Evolutionary conservation across 768 basidiomycete species (phyloP).

Genomic region (Leccinum truebloodii): DNA sequence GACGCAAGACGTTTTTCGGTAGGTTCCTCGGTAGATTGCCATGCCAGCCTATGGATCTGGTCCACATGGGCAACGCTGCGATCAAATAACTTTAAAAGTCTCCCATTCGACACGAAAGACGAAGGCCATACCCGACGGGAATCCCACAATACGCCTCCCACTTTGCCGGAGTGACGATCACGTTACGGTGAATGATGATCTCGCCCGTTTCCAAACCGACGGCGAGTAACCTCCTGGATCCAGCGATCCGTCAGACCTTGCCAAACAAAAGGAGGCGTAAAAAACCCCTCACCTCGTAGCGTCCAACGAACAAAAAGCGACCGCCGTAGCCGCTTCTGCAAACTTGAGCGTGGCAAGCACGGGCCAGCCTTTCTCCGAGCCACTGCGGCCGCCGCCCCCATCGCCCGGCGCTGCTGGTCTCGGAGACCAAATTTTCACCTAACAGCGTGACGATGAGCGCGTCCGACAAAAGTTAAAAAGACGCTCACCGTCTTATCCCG

Average conservation of each 20-base stretch:
- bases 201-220: conserved; percentile 84
- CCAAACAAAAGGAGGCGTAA: conserved; percentile 9
- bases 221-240: conserved; percentile 60
- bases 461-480: no score
- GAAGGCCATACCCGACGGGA: conserved; percentile 47
- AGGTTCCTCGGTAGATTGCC: conserved; percentile 53
- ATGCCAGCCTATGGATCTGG: conserved; percentile 80
- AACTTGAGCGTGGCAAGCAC: conserved; percentile 63
- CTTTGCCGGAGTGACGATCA: conserved; percentile 27
- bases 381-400: background rate
- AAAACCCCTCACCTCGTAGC: conserved; percentile 38
- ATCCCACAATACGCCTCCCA: conserved; percentile 54
- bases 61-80: conserved; percentile 70
- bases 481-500: conserved; percentile 85
- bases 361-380: conserved; percentile 46
- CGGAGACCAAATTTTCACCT: conserved; percentile 86
- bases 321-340: conserved; percentile 79
- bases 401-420: conserved; percentile 30
- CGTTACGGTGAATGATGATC: conserved; percentile 60
- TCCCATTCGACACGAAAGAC: background rate
- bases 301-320: conserved; percentile 56
- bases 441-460: background rate
- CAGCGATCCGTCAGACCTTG: conserved; percentile 4
- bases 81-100: background rate
- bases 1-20: conserved; percentile 65